phyloP scores from a whole-genome alignment of 2,329 filamentous ascomycete species.

The Myriosclerotinia duriaeana region DNA sequence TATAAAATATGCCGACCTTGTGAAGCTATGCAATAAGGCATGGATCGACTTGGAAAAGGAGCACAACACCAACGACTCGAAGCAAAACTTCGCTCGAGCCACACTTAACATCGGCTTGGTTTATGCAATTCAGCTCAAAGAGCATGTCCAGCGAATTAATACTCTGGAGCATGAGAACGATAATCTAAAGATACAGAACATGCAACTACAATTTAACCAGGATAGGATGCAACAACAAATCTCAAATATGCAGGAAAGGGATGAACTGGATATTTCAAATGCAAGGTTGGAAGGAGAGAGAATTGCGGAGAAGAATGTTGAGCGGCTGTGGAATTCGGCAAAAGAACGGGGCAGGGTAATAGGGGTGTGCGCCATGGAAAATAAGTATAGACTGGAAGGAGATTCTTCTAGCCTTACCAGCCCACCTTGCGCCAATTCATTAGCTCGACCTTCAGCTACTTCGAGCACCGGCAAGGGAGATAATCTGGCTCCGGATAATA shows the following conservation, averaged over 20 bases:
- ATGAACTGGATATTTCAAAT: neutral
- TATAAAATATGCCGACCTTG: neutral
- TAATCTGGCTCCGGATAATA: neutral
- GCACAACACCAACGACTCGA: neutral
- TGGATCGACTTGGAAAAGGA: neutral
- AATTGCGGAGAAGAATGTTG: neutral
- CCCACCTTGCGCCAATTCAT: neutral
- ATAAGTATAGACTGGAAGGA: neutral
- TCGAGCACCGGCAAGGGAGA: no score
- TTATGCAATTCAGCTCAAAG: neutral
- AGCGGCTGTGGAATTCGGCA: neutral
- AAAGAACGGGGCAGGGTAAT: neutral
- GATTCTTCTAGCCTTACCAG: neutral
- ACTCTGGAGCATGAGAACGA: neutral
- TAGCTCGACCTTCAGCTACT: neutral
- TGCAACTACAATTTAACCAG: neutral
- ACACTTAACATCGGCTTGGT: neutral
- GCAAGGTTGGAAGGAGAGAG: constrained; percentile 4
- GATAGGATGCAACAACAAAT: neutral
- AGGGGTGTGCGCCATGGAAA: neutral
- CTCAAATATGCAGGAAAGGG: neutral
- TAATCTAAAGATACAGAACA: neutral
- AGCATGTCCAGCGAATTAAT: neutral
- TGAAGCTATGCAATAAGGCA: neutral
- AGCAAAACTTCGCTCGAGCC: neutral